Evolutionary conservation across 768 basidiomycete genomes (phyloP).

Genomic region (Termitomyces bulborhizus): DNA sequence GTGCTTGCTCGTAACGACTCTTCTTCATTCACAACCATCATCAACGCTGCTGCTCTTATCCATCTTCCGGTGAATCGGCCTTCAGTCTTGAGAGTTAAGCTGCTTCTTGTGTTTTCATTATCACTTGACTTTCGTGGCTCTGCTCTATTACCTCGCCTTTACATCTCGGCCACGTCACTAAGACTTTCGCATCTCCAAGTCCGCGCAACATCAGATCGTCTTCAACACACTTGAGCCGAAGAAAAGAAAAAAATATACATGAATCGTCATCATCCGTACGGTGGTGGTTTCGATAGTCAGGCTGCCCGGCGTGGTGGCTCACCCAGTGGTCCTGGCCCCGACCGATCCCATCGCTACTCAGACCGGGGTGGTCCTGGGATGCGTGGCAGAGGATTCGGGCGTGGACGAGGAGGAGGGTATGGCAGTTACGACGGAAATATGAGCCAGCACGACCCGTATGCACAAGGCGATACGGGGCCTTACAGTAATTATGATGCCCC

Average conservation of each 20-base stretch:
- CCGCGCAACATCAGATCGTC: conserved; percentile 12
- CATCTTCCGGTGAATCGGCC: conserved; percentile 8
- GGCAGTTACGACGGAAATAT: conserved; percentile 49
- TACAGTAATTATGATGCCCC: conserved; percentile 64
- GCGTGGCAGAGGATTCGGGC: conserved; percentile 42
- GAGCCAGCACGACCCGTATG: conserved; percentile 46
- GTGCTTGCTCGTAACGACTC: background rate
- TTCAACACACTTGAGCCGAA: conserved; percentile 16
- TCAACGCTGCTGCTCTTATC: conserved; percentile 20
- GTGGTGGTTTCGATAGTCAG: conserved; percentile 51
- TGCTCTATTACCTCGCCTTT: background rate
- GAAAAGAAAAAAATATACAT: conserved; percentile 44
- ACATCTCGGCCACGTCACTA: conserved; percentile 28
- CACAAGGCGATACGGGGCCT: conserved; percentile 52
- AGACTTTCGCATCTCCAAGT: conserved; percentile 13
- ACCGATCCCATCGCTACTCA: conserved; percentile 59
- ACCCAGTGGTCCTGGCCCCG: conserved; percentile 62
- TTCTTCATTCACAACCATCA: conserved; percentile 27
- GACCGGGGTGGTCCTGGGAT: conserved; percentile 50
- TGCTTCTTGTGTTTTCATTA: conserved; percentile 17
- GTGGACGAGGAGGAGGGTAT: conserved; percentile 49
- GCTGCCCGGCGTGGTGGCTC: conserved; percentile 58
- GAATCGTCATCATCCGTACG: conserved; percentile 91
- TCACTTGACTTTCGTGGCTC: conserved; percentile 9
- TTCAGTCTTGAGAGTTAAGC: conserved; percentile 25